Conservation (phyloP, 495 filamentous ascomycete genomes). For the Penicillium simplicissimum region DNA sequence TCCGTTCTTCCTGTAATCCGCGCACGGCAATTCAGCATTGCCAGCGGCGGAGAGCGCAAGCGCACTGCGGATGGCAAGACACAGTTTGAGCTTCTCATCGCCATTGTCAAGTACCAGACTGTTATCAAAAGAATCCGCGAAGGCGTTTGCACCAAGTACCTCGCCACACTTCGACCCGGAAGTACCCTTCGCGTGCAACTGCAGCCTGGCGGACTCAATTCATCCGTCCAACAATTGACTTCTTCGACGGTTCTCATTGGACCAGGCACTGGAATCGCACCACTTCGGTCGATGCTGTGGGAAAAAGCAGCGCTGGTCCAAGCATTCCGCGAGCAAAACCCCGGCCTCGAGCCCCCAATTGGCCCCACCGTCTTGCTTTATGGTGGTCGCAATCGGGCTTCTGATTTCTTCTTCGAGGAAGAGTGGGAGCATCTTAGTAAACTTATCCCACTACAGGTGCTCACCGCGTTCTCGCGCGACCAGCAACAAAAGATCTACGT, state of each 20-base stretch:
- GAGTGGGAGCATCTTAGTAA: constrained; percentile 63
- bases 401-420: constrained; percentile 77
- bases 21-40: constrained; percentile 84
- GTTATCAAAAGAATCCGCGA: constrained; percentile 82
- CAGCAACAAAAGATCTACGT: constrained; percentile 82
- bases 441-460: constrained; percentile 51
- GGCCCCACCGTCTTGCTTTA: constrained; percentile 63
- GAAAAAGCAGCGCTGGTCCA: constrained; percentile 54
- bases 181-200: constrained; percentile 60
- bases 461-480: constrained; percentile 83
- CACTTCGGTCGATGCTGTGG: constrained; percentile 77
- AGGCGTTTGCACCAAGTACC: constrained; percentile 87
- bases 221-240: constrained; percentile 43
- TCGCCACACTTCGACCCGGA: constrained; percentile 61
- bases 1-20: constrained; percentile 74
- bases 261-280: constrained; percentile 89
- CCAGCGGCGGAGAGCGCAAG: constrained; percentile 65
- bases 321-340: constrained; percentile 38
- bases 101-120: constrained; percentile 90
- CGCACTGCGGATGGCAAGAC: constrained; percentile 37
- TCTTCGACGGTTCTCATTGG: constrained; percentile 77
- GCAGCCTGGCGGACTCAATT: constrained; percentile 57
- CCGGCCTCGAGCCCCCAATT: constrained; percentile 30
- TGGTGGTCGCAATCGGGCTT: constrained; percentile 69
- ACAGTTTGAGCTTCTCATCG: constrained; percentile 74